phyloP scores from a whole-genome alignment of 2,329 filamentous ascomycete genomes.

The Cordyceps tenuipes region DNA sequence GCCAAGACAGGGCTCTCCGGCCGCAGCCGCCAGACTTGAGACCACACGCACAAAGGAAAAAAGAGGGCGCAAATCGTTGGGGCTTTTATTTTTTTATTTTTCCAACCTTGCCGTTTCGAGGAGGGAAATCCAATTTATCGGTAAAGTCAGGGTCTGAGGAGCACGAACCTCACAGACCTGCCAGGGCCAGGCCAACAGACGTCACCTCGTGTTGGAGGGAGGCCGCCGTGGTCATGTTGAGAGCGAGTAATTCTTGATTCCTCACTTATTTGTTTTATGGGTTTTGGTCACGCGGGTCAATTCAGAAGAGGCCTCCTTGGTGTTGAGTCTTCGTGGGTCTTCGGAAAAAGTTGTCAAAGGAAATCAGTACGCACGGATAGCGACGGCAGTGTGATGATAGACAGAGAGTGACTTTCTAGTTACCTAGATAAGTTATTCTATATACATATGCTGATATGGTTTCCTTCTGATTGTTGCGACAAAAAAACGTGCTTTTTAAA shows the following conservation, averaged over 20 bases:
- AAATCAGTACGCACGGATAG: too few relatives aligned
- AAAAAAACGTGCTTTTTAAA: too few relatives aligned
- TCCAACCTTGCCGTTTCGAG: background rate
- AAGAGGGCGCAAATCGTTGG: background rate
- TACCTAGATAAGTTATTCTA: too few relatives aligned
- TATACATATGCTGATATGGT: too few relatives aligned
- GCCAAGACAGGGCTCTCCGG: background rate
- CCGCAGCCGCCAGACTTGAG: too few relatives aligned
- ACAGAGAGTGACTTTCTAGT: too few relatives aligned
- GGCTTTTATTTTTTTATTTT: background rate
- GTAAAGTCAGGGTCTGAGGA: background rate
- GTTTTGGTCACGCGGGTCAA: background rate
- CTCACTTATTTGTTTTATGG: background rate
- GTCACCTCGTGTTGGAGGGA: conserved; percentile 1
- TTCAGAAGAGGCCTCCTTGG: background rate
- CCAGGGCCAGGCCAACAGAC: background rate
- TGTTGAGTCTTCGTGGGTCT: too few relatives aligned
- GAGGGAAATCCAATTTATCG: background rate
- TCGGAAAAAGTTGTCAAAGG: too few relatives aligned
- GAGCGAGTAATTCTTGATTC: background rate
- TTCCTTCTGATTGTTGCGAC: too few relatives aligned
- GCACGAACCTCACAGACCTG: background rate
- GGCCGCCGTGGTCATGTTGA: background rate
- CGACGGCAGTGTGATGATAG: too few relatives aligned
- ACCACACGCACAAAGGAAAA: background rate